These are phyloP conservation scores for Hyaloscypha hepaticicola DNA, from an alignment of 495 filamentous ascomycete species.

Conservation along the genomic window DNA sequence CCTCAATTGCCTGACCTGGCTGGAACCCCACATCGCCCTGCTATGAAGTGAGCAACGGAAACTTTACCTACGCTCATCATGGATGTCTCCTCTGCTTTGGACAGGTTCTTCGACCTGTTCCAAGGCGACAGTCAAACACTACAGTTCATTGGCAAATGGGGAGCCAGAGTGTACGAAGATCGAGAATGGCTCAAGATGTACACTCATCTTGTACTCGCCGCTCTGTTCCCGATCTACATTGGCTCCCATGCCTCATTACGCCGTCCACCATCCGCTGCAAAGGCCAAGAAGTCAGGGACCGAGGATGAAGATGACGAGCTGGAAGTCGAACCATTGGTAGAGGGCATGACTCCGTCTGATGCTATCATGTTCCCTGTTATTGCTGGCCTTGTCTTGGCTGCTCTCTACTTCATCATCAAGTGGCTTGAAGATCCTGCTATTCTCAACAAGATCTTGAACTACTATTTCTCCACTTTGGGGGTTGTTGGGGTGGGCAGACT, in stretches of 20 bases:
- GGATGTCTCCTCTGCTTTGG: constrained; percentile 3
- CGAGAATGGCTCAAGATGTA: constrained; percentile 55
- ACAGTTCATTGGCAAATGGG: constrained; percentile 29
- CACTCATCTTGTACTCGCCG: constrained; percentile 63
- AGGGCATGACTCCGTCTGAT: constrained; percentile 76
- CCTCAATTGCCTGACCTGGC: not conserved
- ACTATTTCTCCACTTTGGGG: constrained; percentile 77
- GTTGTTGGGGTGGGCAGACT: constrained; percentile 70
- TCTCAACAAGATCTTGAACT: constrained; percentile 79
- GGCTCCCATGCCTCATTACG: constrained; percentile 69
- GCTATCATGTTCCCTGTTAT: constrained; percentile 85
- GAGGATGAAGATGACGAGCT: constrained; percentile 52
- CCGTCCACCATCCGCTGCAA: constrained; percentile 76
- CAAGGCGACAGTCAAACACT: constrained; percentile 25
- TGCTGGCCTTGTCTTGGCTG: constrained; percentile 69
- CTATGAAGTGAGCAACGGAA: not conserved
- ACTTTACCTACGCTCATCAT: not conserved
- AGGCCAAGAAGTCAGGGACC: constrained; percentile 47
- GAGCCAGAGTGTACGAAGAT: constrained; percentile 18
- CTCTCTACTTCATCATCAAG: constrained; percentile 86
- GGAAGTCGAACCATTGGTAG: constrained; percentile 61
- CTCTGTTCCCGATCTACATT: constrained; percentile 71
- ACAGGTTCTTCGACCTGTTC: constrained; percentile 14
- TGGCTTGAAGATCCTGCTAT: constrained; percentile 79
- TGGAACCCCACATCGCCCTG: not conserved